Conservation (phyloP, 192 early-diverging fungal species). For the Rhizophagus sp. region DNA sequence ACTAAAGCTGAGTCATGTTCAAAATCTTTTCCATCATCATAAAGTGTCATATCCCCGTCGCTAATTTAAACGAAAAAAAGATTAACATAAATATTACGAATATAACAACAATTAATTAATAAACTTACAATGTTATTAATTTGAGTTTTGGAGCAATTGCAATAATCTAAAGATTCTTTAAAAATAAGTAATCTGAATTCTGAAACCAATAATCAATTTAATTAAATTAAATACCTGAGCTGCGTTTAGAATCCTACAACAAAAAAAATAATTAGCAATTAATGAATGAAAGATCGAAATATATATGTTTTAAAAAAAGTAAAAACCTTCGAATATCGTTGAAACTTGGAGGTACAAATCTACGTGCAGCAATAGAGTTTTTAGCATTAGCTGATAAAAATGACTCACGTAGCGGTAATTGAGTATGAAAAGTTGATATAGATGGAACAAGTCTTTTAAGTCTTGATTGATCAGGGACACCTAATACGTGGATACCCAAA, state of each 20-base stretch:
- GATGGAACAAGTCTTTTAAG: slow-evolving; percentile 76
- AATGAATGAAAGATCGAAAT: neutral
- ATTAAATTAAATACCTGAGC: slow-evolving; percentile 62
- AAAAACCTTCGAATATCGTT: slow-evolving; percentile 80
- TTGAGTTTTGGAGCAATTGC: slow-evolving; percentile 71
- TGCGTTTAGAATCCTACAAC: slow-evolving; percentile 73
- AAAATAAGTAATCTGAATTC: neutral
- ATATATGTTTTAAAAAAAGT: neutral
- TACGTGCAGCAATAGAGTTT: slow-evolving; percentile 72
- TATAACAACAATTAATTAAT: neutral
- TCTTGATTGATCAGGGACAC: slow-evolving; percentile 69
- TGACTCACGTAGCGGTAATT: slow-evolving; percentile 70
- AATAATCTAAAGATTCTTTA: slow-evolving; percentile 33
- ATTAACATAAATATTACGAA: neutral
- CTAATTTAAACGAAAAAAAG: slow-evolving; percentile 33
- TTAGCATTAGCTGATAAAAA: slow-evolving; percentile 71
- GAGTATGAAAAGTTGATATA: slow-evolving; percentile 84
- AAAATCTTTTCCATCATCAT: slow-evolving; percentile 87
- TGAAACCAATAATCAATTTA: neutral
- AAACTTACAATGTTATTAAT: slow-evolving; percentile 80
- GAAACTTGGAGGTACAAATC: slow-evolving; percentile 87
- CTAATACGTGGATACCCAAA: slow-evolving; percentile 17
- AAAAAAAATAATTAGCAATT: neutral
- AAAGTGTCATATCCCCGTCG: slow-evolving; percentile 94
- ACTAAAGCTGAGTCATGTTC: slow-evolving; percentile 67